phyloP scores from a whole-genome alignment of 2,329 filamentous ascomycete genomes.

The Sporothrix brasiliensis region DNA sequence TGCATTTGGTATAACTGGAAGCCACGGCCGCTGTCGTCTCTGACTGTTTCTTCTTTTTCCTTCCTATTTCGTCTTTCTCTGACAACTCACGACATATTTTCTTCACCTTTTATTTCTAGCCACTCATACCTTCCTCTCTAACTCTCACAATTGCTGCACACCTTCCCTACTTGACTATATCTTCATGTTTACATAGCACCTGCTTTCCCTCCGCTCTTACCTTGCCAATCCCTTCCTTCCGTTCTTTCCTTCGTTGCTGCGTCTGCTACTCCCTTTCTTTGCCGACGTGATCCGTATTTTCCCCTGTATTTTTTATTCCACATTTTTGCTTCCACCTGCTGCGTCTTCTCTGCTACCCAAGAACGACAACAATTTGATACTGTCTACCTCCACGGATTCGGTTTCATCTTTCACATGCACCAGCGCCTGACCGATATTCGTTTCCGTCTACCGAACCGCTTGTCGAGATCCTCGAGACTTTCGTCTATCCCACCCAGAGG shows the following conservation, averaged over 20 bases:
- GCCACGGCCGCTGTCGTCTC: not conserved
- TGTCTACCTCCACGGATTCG: not conserved
- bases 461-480: not conserved
- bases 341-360: not conserved
- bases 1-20: conserved; percentile 3
- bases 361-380: not conserved
- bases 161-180: too few relatives aligned
- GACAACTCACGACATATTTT: not conserved
- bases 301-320: not conserved
- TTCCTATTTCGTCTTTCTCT: not conserved
- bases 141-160: not conserved
- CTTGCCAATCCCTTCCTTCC: not conserved
- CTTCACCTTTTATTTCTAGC: not conserved
- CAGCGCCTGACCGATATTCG: not conserved
- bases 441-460: not conserved
- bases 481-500: not conserved
- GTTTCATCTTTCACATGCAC: not conserved
- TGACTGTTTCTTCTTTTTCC: not conserved
- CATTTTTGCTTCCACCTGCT: not conserved
- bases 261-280: not conserved
- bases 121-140: not conserved
- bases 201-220: not conserved
- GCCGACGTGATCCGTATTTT: not conserved
- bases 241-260: not conserved
- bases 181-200: not conserved